Percentiles rank a stretch among this genome's conserved stretches.
phyloP scores from a whole-genome alignment of 257 asterid species.

The Asclepias syriaca region DNA sequence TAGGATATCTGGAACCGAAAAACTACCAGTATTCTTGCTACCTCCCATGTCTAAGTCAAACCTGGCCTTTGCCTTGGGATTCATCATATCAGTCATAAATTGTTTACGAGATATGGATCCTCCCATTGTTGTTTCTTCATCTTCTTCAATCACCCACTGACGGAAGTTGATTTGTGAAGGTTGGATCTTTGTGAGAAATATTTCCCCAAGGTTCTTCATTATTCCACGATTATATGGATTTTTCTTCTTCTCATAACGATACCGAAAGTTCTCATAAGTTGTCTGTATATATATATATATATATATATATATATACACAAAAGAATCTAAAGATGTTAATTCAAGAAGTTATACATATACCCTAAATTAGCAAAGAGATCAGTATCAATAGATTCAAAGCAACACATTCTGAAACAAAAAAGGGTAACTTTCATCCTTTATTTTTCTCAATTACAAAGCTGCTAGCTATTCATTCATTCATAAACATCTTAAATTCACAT shows the following conservation, averaged over 20 bases:
- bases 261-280: conserved; percentile 81
- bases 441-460: background rate
- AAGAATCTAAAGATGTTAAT: background rate
- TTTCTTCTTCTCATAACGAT: conserved; percentile 75
- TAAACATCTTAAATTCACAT: background rate
- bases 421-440: too few relatives aligned
- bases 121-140: conserved; percentile 36
- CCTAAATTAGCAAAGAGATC: background rate
- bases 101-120: conserved; percentile 33
- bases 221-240: conserved; percentile 66
- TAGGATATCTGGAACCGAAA: conserved; percentile 31
- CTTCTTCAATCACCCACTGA: conserved; percentile 62
- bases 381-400: background rate
- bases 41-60: conserved; percentile 53
- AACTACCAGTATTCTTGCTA: conserved; percentile 37
- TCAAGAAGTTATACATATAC: background rate
- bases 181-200: conserved; percentile 42
- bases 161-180: conserved; percentile 62
- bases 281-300: conserved; percentile 39
- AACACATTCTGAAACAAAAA: too few relatives aligned
- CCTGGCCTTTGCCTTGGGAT: conserved; percentile 33
- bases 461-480: background rate
- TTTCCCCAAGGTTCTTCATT: conserved; percentile 53
- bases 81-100: conserved; percentile 36
- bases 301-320: too few relatives aligned